phyloP scores from a whole-genome alignment of 2,329 filamentous ascomycete genomes.

The Decorospora gaudefroyi region DNA sequence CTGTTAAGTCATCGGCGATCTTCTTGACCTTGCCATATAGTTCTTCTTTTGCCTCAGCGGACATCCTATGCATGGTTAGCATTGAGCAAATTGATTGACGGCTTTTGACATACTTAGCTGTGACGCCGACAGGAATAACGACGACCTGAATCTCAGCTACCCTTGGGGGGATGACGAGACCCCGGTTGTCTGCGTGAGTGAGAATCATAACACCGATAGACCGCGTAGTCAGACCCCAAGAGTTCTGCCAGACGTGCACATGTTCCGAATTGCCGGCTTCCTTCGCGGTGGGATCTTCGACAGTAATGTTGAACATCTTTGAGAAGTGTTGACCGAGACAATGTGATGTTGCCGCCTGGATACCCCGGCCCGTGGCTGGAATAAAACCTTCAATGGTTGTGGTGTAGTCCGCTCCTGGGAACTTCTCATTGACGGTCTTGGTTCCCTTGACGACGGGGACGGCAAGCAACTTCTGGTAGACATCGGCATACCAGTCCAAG shows the following conservation, averaged over 20 bases:
- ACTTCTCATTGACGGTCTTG: conserved; percentile 99
- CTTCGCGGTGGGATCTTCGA: conserved; percentile 81
- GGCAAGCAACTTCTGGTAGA: conserved; percentile 92
- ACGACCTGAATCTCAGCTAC: conserved; percentile 85
- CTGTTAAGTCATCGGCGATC: conserved; percentile 70
- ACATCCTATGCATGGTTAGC: conserved; percentile 31
- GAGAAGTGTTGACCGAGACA: conserved; percentile 96
- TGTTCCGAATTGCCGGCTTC: conserved; percentile 65
- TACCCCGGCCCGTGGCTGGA: conserved; percentile 90
- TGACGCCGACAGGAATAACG: conserved; percentile 91
- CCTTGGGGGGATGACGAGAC: conserved; percentile 87
- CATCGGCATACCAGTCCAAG: conserved; percentile 85
- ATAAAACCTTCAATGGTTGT: conserved; percentile 98
- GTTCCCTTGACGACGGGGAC: conserved; percentile 90
- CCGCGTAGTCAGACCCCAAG: conserved; percentile 96
- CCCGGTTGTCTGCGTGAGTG: conserved; percentile 95
- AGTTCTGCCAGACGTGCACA: conserved; percentile 96
- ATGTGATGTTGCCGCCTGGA: conserved; percentile 95
- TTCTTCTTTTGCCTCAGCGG: conserved; percentile 74
- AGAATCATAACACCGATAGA: conserved; percentile 99
- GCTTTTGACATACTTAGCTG: conserved; percentile 70
- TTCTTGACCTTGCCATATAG: conserved; percentile 76
- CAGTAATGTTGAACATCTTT: conserved; percentile 98
- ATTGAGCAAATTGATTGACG: not conserved
- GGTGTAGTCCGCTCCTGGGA: conserved; percentile 94